Percentiles rank a stretch among this genome's conserved stretches.
These are phyloP conservation scores for Arthonia radiata DNA, from an alignment of 495 filamentous ascomycete species.

Conservation along the genomic window DNA sequence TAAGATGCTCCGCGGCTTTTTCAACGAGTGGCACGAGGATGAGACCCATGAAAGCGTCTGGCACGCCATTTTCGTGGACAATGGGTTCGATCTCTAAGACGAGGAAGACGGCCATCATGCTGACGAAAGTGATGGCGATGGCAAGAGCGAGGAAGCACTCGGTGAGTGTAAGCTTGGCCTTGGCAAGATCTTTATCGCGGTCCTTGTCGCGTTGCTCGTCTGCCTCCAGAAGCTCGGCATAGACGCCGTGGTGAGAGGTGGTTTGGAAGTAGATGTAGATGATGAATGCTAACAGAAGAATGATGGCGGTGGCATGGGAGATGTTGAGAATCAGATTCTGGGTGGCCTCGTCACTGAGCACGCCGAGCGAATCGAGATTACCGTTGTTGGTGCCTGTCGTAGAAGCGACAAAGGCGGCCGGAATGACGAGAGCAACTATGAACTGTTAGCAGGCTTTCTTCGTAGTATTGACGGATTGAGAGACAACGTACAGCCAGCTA, in stretches of 20 bases:
- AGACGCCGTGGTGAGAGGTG: conserved; percentile 60
- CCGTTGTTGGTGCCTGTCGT: conserved; percentile 12
- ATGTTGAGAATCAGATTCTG: conserved; percentile 30
- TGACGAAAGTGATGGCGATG: conserved; percentile 46
- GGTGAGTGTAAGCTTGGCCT: conserved; percentile 51
- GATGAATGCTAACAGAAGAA: conserved; percentile 55
- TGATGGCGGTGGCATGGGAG: conserved; percentile 48
- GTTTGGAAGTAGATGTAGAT: conserved; percentile 47
- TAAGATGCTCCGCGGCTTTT: conserved; percentile 77
- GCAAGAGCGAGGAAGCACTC: conserved; percentile 43
- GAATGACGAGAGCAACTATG: conserved; percentile 51
- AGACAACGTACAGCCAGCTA: conserved; percentile 12
- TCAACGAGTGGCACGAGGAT: conserved; percentile 61
- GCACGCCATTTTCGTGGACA: conserved; percentile 38
- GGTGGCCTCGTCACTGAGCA: conserved; percentile 7
- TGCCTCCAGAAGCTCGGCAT: conserved; percentile 38
- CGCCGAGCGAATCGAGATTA: conserved; percentile 11
- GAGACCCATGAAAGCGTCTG: conserved; percentile 52
- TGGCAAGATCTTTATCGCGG: conserved; percentile 31
- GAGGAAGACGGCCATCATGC: conserved; percentile 56
- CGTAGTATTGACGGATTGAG: too few relatives aligned
- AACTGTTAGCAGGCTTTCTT: conserved; percentile 3
- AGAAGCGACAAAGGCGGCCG: conserved; percentile 51
- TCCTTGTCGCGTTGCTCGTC: conserved; percentile 54
- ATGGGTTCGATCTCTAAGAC: conserved; percentile 59